Conservation (phyloP, 2,329 filamentous ascomycete species). For the Aspergillus calidoustus region DNA sequence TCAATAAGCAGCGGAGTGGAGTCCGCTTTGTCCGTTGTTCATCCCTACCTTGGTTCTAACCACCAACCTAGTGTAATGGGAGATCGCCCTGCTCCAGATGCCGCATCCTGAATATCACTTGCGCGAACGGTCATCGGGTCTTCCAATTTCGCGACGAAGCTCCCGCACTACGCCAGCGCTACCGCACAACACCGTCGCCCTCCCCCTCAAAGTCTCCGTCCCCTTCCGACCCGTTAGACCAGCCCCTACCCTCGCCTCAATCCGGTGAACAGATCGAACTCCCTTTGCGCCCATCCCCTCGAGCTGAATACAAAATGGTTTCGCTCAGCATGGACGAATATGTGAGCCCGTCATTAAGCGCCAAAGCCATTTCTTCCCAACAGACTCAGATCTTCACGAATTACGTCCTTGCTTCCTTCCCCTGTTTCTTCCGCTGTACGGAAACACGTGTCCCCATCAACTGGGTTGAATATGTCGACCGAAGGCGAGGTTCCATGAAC, state of each 20-base stretch:
- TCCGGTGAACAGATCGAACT: slow-evolving; percentile 1
- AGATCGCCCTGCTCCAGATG: slow-evolving; percentile 38
- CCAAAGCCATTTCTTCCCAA: slow-evolving; percentile 29
- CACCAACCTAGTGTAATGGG: slow-evolving; percentile 33
- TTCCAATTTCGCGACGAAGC: slow-evolving; percentile 40
- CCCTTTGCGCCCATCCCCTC: background rate
- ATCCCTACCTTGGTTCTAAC: background rate
- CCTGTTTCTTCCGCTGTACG: slow-evolving; percentile 36
- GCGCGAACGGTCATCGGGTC: slow-evolving; percentile 30
- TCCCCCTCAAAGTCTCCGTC: slow-evolving; percentile 9
- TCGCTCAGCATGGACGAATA: slow-evolving; percentile 28
- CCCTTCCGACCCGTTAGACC: background rate
- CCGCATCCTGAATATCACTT: slow-evolving; percentile 32
- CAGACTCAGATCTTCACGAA: slow-evolving; percentile 35
- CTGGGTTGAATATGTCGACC: slow-evolving; percentile 35
- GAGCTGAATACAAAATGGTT: slow-evolving; percentile 12
- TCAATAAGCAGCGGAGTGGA: background rate
- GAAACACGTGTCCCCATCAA: slow-evolving; percentile 32
- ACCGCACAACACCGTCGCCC: slow-evolving; percentile 20
- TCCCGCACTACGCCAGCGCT: slow-evolving; percentile 33
- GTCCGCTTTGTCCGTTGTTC: background rate
- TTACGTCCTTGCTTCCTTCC: slow-evolving; percentile 33
- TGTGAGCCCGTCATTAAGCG: slow-evolving; percentile 34
- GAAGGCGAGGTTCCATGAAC: slow-evolving; percentile 21
- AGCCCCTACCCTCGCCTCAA: background rate